A percentile compares a stretch with the other conserved stretches of the same genome.
Evolutionary conservation across 2,329 filamentous ascomycete species (phyloP).

Genomic region (Phaeophleospora eucalypticola): DNA sequence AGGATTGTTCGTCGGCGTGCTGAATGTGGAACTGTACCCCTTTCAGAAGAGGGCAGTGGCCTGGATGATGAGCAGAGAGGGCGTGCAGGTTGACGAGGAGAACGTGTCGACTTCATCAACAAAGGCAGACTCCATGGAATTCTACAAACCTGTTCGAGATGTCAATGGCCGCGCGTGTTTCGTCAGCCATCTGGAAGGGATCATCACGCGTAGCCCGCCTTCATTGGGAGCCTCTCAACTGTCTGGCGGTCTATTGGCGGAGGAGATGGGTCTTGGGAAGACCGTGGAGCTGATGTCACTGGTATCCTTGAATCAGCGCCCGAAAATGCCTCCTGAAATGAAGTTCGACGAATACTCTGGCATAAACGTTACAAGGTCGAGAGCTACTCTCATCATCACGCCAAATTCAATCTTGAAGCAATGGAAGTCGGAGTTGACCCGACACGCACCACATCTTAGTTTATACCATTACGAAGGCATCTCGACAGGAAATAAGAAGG

Average conservation of each 20-base stretch:
- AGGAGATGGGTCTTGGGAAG: constrained; percentile 82
- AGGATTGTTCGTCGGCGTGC: constrained; percentile 16
- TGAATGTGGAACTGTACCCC: constrained; percentile 53
- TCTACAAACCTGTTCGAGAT: constrained; percentile 38
- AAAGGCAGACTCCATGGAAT: constrained; percentile 3
- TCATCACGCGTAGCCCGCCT: constrained; percentile 39
- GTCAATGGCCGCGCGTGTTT: constrained; percentile 46
- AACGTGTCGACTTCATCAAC: too few species aligned
- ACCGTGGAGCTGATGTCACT: constrained; percentile 71
- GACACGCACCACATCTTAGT: constrained; percentile 54
- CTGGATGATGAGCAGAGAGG: constrained; percentile 67
- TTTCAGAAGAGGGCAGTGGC: constrained; percentile 68
- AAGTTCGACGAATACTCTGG: constrained; percentile 39
- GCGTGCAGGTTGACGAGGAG: too few species aligned
- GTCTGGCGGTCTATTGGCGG: constrained; percentile 64
- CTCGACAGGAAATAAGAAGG: constrained; percentile 28
- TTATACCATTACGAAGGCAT: constrained; percentile 57
- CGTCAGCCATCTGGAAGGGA: constrained; percentile 61
- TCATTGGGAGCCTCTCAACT: constrained; percentile 43
- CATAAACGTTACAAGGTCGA: constrained; percentile 47
- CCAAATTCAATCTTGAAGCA: constrained; percentile 59
- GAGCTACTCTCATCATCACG: constrained; percentile 60
- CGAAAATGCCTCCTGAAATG: constrained; percentile 24
- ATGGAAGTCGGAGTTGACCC: constrained; percentile 58
- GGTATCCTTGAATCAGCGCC: constrained; percentile 59